Percentiles rank a stretch among this genome's conserved stretches.
Conservation (phyloP, 1,284 basidiomycete species). For the Fomitopsis palustris region DNA sequence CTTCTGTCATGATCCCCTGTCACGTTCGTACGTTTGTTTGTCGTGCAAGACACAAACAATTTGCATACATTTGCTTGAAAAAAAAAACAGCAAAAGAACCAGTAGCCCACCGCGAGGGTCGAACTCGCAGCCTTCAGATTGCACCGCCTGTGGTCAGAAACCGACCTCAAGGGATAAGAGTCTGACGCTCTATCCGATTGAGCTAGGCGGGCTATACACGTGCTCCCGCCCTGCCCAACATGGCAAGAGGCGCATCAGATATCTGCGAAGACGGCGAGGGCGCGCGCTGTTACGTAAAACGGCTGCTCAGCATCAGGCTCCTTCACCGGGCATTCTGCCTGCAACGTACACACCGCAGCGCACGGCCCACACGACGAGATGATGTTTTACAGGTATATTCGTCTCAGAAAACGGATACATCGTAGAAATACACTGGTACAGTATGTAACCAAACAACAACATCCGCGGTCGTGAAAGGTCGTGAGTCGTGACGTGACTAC, state of each 20-base stretch:
- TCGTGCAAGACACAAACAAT: no score
- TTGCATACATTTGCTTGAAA: background rate
- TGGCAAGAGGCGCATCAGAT: background rate
- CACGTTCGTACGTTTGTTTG: no score
- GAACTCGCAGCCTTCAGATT: conserved; percentile 87
- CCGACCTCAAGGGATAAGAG: conserved; percentile 32
- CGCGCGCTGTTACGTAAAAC: no score
- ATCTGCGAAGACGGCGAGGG: background rate
- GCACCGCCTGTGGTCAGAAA: background rate
- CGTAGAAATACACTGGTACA: background rate
- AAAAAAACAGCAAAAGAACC: background rate
- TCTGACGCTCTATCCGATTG: conserved; percentile 88
- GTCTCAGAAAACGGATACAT: background rate
- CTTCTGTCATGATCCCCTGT: no score
- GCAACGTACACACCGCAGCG: background rate
- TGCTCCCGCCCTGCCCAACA: background rate
- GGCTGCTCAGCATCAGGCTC: no score
- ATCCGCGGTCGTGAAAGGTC: background rate
- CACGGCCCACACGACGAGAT: background rate
- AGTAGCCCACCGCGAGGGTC: conserved; percentile 86
- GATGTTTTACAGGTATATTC: background rate
- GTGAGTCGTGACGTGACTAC: background rate
- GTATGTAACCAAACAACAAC: background rate
- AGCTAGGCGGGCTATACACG: conserved; percentile 63
- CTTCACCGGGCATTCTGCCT: no score